Percentiles rank a stretch among this genome's conserved stretches.
phyloP scores from a whole-genome alignment of 768 basidiomycete genomes.

The Kondoa subrosea region DNA sequence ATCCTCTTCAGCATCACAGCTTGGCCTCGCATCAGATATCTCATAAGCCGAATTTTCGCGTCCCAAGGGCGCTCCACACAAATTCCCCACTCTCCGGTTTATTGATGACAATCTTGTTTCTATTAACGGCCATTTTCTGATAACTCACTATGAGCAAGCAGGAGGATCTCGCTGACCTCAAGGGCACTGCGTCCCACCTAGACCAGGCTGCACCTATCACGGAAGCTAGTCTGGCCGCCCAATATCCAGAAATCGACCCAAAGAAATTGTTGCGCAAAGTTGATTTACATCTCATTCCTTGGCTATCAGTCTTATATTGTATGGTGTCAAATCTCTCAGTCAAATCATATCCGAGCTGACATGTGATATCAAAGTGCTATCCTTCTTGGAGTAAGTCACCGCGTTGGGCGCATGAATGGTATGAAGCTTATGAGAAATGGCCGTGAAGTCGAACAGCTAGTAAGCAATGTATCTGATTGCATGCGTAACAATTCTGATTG shows the following conservation, averaged over 20 bases:
- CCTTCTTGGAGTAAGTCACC: constrained; percentile 2
- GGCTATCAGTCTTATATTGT: constrained; percentile 60
- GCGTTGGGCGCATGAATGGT: constrained; percentile 18
- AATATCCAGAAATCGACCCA: constrained; percentile 42
- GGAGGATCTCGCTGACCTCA: background rate
- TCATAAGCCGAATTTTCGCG: no score
- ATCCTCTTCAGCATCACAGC: no score
- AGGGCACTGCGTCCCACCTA: background rate
- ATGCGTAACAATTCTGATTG: background rate
- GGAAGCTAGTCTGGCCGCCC: background rate
- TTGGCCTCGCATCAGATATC: no score
- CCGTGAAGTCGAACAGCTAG: constrained; percentile 20
- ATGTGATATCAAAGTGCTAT: constrained; percentile 21
- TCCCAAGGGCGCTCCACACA: no score
- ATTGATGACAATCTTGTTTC: no score
- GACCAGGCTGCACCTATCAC: background rate
- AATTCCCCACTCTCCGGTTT: no score
- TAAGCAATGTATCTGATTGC: constrained; percentile 12
- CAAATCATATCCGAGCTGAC: constrained; percentile 51
- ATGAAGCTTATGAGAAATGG: constrained; percentile 16
- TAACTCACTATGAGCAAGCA: background rate
- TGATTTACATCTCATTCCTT: constrained; percentile 44
- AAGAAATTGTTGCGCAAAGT: constrained; percentile 53
- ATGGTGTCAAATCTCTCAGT: constrained; percentile 48
- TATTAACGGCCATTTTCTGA: no score